phyloP scores from a whole-genome alignment of 768 basidiomycete genomes.

The Infundibulicybe gibba region DNA sequence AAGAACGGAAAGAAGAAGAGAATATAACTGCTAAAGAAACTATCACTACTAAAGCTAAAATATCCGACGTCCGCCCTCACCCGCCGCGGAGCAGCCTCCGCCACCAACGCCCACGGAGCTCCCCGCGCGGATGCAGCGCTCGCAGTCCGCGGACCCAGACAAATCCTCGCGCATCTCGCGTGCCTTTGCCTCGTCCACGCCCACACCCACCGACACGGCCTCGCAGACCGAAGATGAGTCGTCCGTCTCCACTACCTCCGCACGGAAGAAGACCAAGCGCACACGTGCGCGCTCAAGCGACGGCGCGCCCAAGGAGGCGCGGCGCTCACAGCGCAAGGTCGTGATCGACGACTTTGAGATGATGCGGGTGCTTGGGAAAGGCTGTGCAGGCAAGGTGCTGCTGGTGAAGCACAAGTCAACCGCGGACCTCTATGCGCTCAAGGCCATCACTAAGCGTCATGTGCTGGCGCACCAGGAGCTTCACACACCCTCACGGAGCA shows the following conservation, averaged over 20 bases:
- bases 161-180: constrained; percentile 56
- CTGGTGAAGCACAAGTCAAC: constrained; percentile 81
- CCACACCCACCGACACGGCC: constrained; percentile 46
- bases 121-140: constrained; percentile 57
- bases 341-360: constrained; percentile 93
- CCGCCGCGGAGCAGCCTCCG: constrained; percentile 12
- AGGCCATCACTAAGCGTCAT: constrained; percentile 97
- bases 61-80: background rate
- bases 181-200: constrained; percentile 49
- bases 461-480: constrained; percentile 96
- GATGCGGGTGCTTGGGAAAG: constrained; percentile 94
- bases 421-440: constrained; percentile 81
- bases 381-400: constrained; percentile 95
- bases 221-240: constrained; percentile 71
- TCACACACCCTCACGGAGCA: constrained; percentile 95
- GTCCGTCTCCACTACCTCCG: constrained; percentile 53
- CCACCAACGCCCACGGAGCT: constrained; percentile 6
- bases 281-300: constrained; percentile 26
- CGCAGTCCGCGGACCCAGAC: constrained; percentile 80
- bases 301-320: constrained; percentile 44
- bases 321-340: constrained; percentile 70
- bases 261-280: constrained; percentile 58
- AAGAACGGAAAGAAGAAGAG: constrained; percentile 3
- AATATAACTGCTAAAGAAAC: background rate
- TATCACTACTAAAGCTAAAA: constrained; percentile 1